Evolutionary conservation across 2,329 filamentous ascomycete species (phyloP).

Genomic region (Coleophoma cylindrospora): DNA sequence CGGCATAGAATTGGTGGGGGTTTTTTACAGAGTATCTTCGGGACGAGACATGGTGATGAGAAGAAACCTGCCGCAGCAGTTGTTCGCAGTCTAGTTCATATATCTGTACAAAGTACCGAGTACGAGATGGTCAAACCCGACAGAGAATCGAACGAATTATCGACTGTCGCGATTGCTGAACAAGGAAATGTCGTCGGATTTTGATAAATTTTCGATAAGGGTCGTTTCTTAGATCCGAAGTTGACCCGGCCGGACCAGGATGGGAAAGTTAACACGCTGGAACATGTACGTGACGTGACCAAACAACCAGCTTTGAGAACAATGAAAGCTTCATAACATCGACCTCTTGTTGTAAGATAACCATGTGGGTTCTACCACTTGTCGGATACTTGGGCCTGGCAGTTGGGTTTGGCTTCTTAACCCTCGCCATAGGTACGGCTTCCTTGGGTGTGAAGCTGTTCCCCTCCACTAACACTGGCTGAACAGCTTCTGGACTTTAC

Average conservation of each 20-base stretch:
- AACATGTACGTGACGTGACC: background rate
- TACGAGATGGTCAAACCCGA: too few species aligned
- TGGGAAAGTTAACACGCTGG: background rate
- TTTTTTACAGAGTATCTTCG: constrained; percentile 80
- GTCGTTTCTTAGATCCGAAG: constrained; percentile 11
- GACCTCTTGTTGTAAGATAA: background rate
- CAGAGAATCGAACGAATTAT: too few species aligned
- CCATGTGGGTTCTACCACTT: constrained; percentile 88
- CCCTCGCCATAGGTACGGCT: constrained; percentile 76
- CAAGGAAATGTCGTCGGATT: constrained; percentile 5
- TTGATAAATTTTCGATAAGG: constrained; percentile 4
- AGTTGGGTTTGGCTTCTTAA: constrained; percentile 89
- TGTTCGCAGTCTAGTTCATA: constrained; percentile 7
- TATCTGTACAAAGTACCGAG: background rate
- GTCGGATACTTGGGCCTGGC: constrained; percentile 85
- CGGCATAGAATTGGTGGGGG: constrained; percentile 6
- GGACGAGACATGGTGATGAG: constrained; percentile 80
- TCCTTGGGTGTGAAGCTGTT: background rate
- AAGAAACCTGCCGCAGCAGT: constrained; percentile 16
- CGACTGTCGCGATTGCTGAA: too few species aligned
- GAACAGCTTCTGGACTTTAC: constrained; percentile 86
- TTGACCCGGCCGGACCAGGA: constrained; percentile 4
- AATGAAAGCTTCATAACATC: constrained; percentile 20
- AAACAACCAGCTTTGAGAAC: background rate
- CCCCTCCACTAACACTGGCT: constrained; percentile 1